phyloP scores from a whole-genome alignment of 176 grass and related monocot genomes.

The Eremochloa ophiuroides region DNA sequence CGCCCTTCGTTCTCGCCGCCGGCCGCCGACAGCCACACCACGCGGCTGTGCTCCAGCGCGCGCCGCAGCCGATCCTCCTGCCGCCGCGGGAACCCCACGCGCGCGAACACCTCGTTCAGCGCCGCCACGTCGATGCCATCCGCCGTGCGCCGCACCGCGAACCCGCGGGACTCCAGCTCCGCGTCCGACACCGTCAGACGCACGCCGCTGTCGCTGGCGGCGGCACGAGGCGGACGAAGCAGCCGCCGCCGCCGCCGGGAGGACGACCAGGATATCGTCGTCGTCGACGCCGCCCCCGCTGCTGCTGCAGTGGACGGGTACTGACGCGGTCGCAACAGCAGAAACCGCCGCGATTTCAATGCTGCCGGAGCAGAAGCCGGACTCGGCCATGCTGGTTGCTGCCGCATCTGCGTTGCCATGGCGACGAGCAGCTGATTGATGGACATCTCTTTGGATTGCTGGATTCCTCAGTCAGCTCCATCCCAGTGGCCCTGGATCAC shows the following conservation, averaged over 20 bases:
- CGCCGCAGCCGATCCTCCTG: slow-evolving; percentile 60
- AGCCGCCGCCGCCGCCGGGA: too few species aligned
- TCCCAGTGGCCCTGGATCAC: slow-evolving; percentile 5
- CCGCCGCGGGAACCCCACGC: slow-evolving; percentile 83
- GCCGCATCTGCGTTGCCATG: slow-evolving; percentile 21
- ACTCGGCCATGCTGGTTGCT: background rate
- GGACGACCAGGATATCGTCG: too few species aligned
- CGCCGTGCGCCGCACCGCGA: slow-evolving; percentile 46
- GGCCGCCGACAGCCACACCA: slow-evolving; percentile 65
- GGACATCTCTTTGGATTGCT: too few species aligned
- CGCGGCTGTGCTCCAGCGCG: slow-evolving; percentile 66
- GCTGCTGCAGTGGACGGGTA: too few species aligned
- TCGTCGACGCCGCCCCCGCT: background rate
- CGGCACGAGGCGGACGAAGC: background rate
- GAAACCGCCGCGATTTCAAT: background rate
- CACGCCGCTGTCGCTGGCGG: background rate
- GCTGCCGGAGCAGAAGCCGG: background rate
- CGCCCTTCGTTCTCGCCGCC: background rate
- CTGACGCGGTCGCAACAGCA: too few species aligned
- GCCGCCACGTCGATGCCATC: slow-evolving; percentile 51
- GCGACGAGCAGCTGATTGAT: background rate
- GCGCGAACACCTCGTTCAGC: slow-evolving; percentile 80
- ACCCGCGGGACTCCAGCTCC: slow-evolving; percentile 68
- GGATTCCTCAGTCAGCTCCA: too few species aligned
- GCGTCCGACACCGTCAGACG: slow-evolving; percentile 58